Evolutionary conservation across 805 yeast genomes (phyloP).

Genomic region (Candida qinlingensis): DNA sequence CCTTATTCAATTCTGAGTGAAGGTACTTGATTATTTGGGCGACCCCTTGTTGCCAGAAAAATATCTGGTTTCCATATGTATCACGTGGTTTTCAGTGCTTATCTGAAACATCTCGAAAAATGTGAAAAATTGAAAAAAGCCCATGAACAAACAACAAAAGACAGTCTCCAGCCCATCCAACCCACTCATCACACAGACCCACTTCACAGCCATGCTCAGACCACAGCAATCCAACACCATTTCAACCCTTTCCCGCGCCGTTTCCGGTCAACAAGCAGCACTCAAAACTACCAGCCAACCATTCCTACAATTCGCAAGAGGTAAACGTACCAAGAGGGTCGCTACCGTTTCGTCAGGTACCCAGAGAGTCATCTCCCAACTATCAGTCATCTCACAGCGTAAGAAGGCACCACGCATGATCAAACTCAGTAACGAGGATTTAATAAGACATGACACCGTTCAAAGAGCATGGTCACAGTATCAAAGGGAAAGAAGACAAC

Average conservation of each 20-base stretch:
- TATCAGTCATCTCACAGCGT: constrained; percentile 80
- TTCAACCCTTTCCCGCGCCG: background rate
- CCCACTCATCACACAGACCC: too few species aligned
- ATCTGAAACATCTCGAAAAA: too few species aligned
- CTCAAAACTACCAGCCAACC: constrained; percentile 1
- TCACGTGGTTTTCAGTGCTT: too few species aligned
- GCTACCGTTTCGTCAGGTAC: constrained; percentile 39
- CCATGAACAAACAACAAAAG: too few species aligned
- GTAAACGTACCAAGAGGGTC: constrained; percentile 41
- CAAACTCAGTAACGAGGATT: constrained; percentile 72
- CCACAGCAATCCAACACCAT: background rate
- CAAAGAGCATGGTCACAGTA: constrained; percentile 74
- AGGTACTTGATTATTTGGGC: too few species aligned
- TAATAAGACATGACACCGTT: constrained; percentile 77
- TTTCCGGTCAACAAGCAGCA: background rate
- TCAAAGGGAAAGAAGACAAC: constrained; percentile 46
- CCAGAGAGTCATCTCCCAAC: constrained; percentile 43
- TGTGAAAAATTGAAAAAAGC: too few species aligned
- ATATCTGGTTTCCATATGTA: too few species aligned
- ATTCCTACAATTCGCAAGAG: constrained; percentile 33
- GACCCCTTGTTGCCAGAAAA: too few species aligned
- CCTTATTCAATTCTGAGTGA: too few species aligned
- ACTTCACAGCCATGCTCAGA: background rate
- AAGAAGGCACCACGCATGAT: constrained; percentile 84
- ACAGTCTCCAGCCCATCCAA: too few species aligned